Conservation (phyloP, 2,329 filamentous ascomycete species). For the Stemphylium lycopersici region DNA sequence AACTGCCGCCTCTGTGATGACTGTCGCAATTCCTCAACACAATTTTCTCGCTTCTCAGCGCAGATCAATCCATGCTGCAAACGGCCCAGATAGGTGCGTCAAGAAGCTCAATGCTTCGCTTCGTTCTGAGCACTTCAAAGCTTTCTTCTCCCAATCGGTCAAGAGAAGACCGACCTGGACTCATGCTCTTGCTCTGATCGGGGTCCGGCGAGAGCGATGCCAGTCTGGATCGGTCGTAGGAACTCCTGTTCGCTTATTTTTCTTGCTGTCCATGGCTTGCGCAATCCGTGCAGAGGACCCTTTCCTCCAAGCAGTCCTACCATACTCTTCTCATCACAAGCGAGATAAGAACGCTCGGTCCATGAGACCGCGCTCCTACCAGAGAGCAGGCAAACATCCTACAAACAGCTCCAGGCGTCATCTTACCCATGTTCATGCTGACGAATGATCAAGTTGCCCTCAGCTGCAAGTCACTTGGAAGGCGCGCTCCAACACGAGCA, state of each 20-base stretch:
- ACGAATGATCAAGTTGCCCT: conserved; percentile 13
- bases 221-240: conserved; percentile 33
- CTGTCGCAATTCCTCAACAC: conserved; percentile 29
- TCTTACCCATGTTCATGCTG: conserved; percentile 4
- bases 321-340: conserved; percentile 17
- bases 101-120: conserved; percentile 27
- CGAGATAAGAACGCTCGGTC: conserved; percentile 37
- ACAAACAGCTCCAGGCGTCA: conserved; percentile 17
- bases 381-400: conserved; percentile 20
- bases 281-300: conserved; percentile 11
- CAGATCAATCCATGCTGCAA: conserved; percentile 19
- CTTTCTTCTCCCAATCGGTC: conserved; percentile 27
- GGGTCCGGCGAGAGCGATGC: conserved; percentile 29
- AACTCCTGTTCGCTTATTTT: conserved; percentile 35
- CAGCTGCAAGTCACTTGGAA: conserved; percentile 39
- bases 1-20: conserved; percentile 24
- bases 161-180: conserved; percentile 29
- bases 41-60: conserved; percentile 22
- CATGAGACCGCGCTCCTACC: conserved; percentile 18
- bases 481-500: conserved; percentile 16
- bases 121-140: conserved; percentile 28
- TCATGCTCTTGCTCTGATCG: conserved; percentile 17
- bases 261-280: conserved; percentile 26
- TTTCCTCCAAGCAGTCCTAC: background rate
- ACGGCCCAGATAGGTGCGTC: conserved; percentile 9